Percentiles rank a stretch among this genome's conserved stretches.
Conservation (phyloP, 2,329 filamentous ascomycete genomes). For the Colletotrichum abscissum region DNA sequence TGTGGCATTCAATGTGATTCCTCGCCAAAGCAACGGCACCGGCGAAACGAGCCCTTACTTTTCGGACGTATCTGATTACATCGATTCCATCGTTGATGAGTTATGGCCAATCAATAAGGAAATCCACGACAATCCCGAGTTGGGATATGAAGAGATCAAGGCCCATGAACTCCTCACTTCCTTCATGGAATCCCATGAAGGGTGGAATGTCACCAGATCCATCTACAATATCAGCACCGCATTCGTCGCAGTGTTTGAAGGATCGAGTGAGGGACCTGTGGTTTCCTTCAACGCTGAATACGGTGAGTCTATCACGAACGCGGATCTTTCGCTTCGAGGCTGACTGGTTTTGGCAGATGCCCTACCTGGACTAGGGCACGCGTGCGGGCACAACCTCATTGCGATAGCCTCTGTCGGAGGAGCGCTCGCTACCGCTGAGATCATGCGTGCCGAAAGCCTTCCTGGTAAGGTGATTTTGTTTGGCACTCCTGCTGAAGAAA, state of each 20-base stretch:
- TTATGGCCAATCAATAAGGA: conserved; percentile 52
- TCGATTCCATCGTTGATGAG: conserved; percentile 34
- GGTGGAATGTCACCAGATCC: conserved; percentile 52
- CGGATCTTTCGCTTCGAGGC: background rate
- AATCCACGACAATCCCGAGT: conserved; percentile 57
- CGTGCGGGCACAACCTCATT: conserved; percentile 54
- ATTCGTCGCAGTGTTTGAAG: conserved; percentile 54
- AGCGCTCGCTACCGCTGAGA: conserved; percentile 57
- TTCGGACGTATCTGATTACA: conserved; percentile 33
- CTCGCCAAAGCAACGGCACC: conserved; percentile 14
- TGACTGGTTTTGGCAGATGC: conserved; percentile 44
- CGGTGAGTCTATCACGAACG: conserved; percentile 33
- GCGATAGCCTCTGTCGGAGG: conserved; percentile 58
- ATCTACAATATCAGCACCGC: conserved; percentile 56
- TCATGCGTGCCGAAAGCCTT: conserved; percentile 53
- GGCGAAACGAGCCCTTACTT: conserved; percentile 18
- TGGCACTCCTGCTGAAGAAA: conserved; percentile 63
- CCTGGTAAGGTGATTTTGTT: conserved; percentile 58
- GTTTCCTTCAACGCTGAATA: conserved; percentile 57
- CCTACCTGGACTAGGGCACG: conserved; percentile 49
- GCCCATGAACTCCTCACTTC: conserved; percentile 54
- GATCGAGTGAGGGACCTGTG: conserved; percentile 47
- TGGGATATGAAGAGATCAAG: conserved; percentile 54
- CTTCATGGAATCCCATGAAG: conserved; percentile 47
- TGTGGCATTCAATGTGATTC: conserved; percentile 1